Evolutionary conservation across 2,329 filamentous ascomycete genomes (phyloP), one percentile per base, ranked within the genome.

Genomic region (Colletotrichum tropicicola): DNA sequence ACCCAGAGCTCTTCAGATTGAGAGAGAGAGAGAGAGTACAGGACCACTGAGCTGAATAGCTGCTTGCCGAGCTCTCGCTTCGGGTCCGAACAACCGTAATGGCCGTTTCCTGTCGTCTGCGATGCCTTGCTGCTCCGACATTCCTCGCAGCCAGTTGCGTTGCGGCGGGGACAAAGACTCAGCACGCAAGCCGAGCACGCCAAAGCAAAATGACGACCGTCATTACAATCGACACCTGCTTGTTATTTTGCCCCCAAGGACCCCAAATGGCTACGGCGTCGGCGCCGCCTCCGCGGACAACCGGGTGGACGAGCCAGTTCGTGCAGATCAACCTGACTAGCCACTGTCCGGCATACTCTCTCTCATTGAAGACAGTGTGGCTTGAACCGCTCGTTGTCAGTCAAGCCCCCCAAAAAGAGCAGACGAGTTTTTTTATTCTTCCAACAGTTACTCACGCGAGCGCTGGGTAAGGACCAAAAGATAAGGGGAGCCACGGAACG

Each of bases 1-100:
- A 45, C 55, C 57, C 61, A 60, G 48, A 65, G 56, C 56, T 65
- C 21, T 28, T 49, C 56, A 39, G 48, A 60, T 37, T 43, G 28
- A 48, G n/a, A n/a, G n/a, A n/a, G n/a, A n/a, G n/a, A n/a, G n/a
- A 39, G 23, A 43, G 39, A n/a, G n/a, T 21, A 53, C 12, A 4
- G 19, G 9, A 5, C 27, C 17, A 27, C 21, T 27, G 28, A 44
- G 51, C 32, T 45, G 43, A 45, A 25, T 27, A 45, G 43, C 19
- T 27, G 23, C 21, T 23, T 41, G 23, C 19, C 13, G 23, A 45
- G 23, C 13, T 6, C 12, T 27, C 43, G 43, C 21, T 15, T 25
- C 23, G 43, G 43, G 48, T 47, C 48, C 57, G 57, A 47, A 54
- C 30, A 47, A 27, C 57, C 48, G 49, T 25, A 17, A 32, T 43